Base-by-base conservation (phyloP, 2,329 filamentous ascomycete species). In the Stenocarpella maydis region DNA sequence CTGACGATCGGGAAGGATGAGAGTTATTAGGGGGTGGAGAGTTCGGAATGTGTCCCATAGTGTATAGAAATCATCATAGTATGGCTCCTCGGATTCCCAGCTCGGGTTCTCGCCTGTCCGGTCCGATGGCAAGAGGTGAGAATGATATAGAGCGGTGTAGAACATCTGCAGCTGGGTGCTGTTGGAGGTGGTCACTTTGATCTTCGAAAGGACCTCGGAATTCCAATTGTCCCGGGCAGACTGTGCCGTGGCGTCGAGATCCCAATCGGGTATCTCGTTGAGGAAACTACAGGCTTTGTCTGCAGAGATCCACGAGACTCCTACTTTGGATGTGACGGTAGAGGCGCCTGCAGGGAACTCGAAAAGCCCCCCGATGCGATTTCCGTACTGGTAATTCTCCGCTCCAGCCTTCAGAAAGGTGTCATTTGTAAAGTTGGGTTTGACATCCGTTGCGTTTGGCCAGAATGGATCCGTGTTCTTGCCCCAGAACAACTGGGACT, bases 141-240 rank as follows among this genome's bases (percentile, higher is more conserved):
- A 91, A 73, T 91, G 90, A 74, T 92, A 92, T 34, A 93, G 76
- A 0, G 88, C 89, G 0, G 87, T 87, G 78, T 93, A 93, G 3
- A 93, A 80, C 41, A 91, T 80, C 52, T 84, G 80, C 9, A 91
- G 80, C 0, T 82, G 84, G 12, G 78, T 76, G 73, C 91, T 75
- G 15, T 53, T 65, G 10, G 82, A 85, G 61, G 87, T 86, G 0
- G 84, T 86, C 0, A 89, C 89, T 0, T 86, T 87, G 43, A 93
- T 82, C 74, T 90, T 92, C 69, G 84, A 85, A 31, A 93, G 82
- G 1, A 92, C 86, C 41, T 89, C 79, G 1, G 80, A 74, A 74
- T 90, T 90, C 91, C 90, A 93, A 1, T 81, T 81, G 0, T 79
- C 77, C 71, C 84, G 84, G 1, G 83, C 85, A 2, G 49, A 15